A percentile compares a stretch with the other conserved stretches of the same genome.
Conservation (phyloP, 192 early-diverging fungal species). For the Coemansia sp. region DNA sequence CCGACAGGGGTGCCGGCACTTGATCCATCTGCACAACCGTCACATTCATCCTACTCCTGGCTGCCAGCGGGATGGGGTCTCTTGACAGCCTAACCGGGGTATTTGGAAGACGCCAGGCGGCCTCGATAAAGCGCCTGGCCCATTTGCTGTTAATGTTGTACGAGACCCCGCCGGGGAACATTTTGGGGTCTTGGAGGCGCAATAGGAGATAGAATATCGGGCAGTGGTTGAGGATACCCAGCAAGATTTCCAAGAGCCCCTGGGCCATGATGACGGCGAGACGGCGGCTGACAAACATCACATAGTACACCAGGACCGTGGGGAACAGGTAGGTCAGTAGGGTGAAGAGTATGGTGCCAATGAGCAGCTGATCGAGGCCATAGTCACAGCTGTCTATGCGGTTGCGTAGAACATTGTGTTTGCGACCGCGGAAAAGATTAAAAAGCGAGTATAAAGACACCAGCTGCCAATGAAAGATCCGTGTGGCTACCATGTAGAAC, state of each 20-base stretch:
- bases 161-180: slow-evolving; percentile 76
- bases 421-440: slow-evolving; percentile 83
- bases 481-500: slow-evolving; percentile 91
- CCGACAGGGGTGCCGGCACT: slow-evolving; percentile 64
- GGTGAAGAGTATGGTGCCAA: slow-evolving; percentile 93
- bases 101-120: slow-evolving; percentile 39
- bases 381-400: slow-evolving; percentile 94
- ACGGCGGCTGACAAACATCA: slow-evolving; percentile 82
- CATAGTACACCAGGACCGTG: slow-evolving; percentile 89
- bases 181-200: slow-evolving; percentile 77
- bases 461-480: slow-evolving; percentile 93
- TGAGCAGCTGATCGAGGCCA: slow-evolving; percentile 88
- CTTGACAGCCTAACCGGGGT: slow-evolving; percentile 37
- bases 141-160: slow-evolving; percentile 22
- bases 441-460: slow-evolving; percentile 81
- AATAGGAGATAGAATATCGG: slow-evolving; percentile 93
- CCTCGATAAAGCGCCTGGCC: slow-evolving; percentile 37
- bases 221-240: slow-evolving; percentile 94
- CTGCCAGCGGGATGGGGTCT: slow-evolving; percentile 44
- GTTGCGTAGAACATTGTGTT: slow-evolving; percentile 77
- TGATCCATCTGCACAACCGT: slow-evolving; percentile 54
- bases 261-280: slow-evolving; percentile 77
- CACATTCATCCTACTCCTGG: slow-evolving; percentile 29
- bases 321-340: slow-evolving; percentile 93
- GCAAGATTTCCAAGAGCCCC: slow-evolving; percentile 74